These are phyloP conservation scores for Hygrocybe coccinea DNA, from an alignment of 768 basidiomycete species.

Conservation along the genomic window DNA sequence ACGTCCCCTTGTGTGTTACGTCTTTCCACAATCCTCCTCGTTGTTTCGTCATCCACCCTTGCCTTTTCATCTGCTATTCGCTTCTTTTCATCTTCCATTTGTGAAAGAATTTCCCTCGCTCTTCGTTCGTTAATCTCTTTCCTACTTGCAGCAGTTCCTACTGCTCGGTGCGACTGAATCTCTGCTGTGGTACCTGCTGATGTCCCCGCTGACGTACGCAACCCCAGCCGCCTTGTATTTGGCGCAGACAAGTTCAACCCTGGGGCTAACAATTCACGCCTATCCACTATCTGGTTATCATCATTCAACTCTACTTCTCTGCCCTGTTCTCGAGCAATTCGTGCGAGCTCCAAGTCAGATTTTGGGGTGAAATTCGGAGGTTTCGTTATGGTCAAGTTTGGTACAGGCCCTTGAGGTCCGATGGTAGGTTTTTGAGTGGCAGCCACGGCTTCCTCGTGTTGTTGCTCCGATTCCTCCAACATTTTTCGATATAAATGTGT, in stretches of 20 bases:
- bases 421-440: slow-evolving; percentile 59
- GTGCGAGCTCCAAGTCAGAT: slow-evolving; percentile 74
- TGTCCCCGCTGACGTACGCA: slow-evolving; percentile 28
- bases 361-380: slow-evolving; percentile 57
- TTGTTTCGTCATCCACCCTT: slow-evolving; percentile 57
- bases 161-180: slow-evolving; percentile 62
- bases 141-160: slow-evolving; percentile 74
- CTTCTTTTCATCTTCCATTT: slow-evolving; percentile 71
- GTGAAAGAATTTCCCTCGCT: slow-evolving; percentile 66
- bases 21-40: slow-evolving; percentile 61
- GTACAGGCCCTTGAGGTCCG: slow-evolving; percentile 40
- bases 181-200: slow-evolving; percentile 27
- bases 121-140: slow-evolving; percentile 83
- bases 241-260: slow-evolving; percentile 87
- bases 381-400: slow-evolving; percentile 72
- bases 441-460: slow-evolving; percentile 83
- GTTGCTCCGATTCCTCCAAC: slow-evolving; percentile 71
- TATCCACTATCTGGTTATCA: slow-evolving; percentile 96
- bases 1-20: slow-evolving; percentile 75
- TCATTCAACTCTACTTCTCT: slow-evolving; percentile 92
- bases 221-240: slow-evolving; percentile 68
- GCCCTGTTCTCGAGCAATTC: slow-evolving; percentile 63
- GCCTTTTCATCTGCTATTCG: slow-evolving; percentile 53
- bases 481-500: slow-evolving; percentile 78
- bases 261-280: slow-evolving; percentile 84